A percentile compares a stretch with the other conserved stretches of the same genome.
These are phyloP conservation scores for Fusarium sacchari DNA, from an alignment of 2,329 filamentous ascomycete species.

Conservation along the genomic window DNA sequence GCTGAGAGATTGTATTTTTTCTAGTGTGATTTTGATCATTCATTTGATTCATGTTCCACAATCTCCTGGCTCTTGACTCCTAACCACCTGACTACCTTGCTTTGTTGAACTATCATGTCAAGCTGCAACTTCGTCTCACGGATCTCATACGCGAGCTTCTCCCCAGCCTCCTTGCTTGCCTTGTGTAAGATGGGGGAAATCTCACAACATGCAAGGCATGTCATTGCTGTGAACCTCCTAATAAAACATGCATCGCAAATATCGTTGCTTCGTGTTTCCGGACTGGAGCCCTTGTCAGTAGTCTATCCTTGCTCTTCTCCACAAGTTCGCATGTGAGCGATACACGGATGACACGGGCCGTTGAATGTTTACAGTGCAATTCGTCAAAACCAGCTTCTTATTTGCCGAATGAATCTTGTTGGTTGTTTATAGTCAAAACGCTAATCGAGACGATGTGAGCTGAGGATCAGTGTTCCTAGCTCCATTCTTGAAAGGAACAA, in stretches of 20 bases:
- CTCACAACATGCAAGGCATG: neutral
- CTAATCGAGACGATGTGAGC: constrained; percentile 6
- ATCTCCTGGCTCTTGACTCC: neutral
- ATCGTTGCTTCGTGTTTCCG: neutral
- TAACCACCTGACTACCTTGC: neutral
- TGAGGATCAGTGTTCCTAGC: neutral
- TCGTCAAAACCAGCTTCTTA: constrained; percentile 5
- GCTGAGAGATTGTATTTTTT: neutral
- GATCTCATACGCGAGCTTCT: neutral
- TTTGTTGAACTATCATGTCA: neutral
- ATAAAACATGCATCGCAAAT: constrained; percentile 30
- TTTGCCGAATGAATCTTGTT: neutral
- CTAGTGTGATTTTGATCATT: neutral
- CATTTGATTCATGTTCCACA: neutral
- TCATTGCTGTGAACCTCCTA: constrained; percentile 1
- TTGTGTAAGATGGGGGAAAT: neutral
- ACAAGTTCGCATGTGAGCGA: neutral
- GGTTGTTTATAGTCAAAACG: neutral
- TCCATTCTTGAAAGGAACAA: neutral
- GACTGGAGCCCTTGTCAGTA: neutral
- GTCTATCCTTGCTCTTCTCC: constrained; percentile 5
- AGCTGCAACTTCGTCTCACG: neutral
- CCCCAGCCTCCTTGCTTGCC: constrained; percentile 2
- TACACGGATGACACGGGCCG: constrained; percentile 11
- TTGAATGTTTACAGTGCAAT: constrained; percentile 7